A percentile compares a stretch with the other conserved stretches of the same genome.
phyloP scores from a whole-genome alignment of 345 rosid genomes.

The Dipteronia dyeriana region DNA sequence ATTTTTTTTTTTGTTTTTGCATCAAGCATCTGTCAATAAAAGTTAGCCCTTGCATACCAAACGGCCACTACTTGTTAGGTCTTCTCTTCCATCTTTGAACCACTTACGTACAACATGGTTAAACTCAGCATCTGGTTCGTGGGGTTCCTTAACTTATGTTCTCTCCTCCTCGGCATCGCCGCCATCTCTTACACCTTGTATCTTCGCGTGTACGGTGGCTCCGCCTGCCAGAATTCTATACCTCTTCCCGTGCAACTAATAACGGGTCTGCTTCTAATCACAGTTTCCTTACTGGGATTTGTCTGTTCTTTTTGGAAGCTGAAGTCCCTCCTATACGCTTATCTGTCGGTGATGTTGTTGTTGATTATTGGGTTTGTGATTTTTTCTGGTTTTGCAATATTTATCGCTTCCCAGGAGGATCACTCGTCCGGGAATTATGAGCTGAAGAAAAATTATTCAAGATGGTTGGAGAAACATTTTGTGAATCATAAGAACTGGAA shows the following conservation, averaged over 20 bases:
- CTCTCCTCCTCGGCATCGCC: conserved; percentile 25
- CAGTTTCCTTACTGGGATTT: conserved; percentile 31
- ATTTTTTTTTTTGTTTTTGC: no score
- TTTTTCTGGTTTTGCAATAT: not conserved
- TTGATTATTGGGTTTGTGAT: conserved; percentile 17
- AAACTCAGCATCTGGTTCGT: conserved; percentile 23
- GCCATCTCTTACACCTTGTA: conserved; percentile 17
- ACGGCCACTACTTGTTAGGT: no score
- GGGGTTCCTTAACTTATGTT: conserved; percentile 15
- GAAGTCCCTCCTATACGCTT: conserved; percentile 4
- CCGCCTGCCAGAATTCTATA: conserved; percentile 18
- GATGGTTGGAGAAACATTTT: conserved; percentile 20
- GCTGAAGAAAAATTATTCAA: conserved; percentile 6
- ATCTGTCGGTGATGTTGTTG: conserved; percentile 15
- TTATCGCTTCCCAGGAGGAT: not conserved
- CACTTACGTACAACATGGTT: conserved; percentile 16
- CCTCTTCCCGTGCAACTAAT: conserved; percentile 16
- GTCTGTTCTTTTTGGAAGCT: conserved; percentile 18
- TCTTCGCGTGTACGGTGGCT: conserved; percentile 2
- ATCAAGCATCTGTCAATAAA: no score
- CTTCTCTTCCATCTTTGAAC: no score
- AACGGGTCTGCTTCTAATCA: conserved; percentile 10
- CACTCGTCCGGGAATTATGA: not conserved
- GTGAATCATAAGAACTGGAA: conserved; percentile 22
- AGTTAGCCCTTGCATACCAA: no score